Conservation (phyloP, 148 eudicot species). For the Amaranthus palmeri region DNA sequence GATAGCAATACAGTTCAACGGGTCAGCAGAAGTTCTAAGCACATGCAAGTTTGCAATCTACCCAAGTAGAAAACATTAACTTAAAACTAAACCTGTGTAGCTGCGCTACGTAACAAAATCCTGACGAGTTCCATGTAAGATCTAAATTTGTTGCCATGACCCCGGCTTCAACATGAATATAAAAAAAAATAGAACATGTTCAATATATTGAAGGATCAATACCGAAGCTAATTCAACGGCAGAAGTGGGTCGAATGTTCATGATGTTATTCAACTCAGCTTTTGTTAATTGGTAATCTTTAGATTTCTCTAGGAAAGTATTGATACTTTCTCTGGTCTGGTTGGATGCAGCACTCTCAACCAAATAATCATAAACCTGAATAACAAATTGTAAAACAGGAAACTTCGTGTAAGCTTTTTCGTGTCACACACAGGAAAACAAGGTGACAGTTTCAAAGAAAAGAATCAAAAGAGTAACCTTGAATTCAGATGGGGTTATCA, state of each 20-base stretch:
- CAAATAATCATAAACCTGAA: constrained; percentile 80
- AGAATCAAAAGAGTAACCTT: not conserved
- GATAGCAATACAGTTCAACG: no score
- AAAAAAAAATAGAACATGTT: not conserved
- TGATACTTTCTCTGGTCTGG: constrained; percentile 56
- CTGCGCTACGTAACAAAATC: no score
- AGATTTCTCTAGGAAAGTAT: constrained; percentile 38
- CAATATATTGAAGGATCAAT: constrained; percentile 4
- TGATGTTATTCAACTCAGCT: constrained; percentile 62
- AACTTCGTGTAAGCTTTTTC: not conserved
- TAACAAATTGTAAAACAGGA: constrained; percentile 6
- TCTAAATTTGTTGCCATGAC: not conserved
- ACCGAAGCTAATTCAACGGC: constrained; percentile 57
- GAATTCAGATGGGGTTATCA: constrained; percentile 42
- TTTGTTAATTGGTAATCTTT: constrained; percentile 47
- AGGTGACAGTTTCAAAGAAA: not conserved
- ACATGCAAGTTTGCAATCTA: no score
- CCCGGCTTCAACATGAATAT: not conserved
- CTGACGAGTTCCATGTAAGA: not conserved
- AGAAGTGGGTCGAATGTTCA: constrained; percentile 62
- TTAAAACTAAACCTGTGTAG: no score
- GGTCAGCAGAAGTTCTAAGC: no score
- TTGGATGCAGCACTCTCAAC: constrained; percentile 50
- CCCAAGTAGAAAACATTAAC: no score
- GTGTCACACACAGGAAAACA: not conserved